Evolutionary conservation across 2,329 filamentous ascomycete genomes (phyloP), one percentile per base, ranked within the genome.

Genomic region (Coniochaeta ligniaria): DNA sequence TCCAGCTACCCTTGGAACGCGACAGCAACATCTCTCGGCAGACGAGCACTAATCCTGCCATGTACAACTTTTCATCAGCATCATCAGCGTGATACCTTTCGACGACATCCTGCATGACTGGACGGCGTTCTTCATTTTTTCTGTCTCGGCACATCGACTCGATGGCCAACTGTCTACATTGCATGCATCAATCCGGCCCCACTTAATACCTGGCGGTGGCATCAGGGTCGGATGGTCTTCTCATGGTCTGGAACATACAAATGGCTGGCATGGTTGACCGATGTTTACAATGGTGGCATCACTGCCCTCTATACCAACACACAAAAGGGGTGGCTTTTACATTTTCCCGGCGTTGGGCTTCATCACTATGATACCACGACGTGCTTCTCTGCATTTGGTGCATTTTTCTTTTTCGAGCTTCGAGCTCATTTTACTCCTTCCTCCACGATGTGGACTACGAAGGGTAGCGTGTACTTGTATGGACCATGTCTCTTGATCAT

Each of bases 231-330:
- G 58, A 63, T 64, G 63, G 65, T 64, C 61, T 64, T 36, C 47
- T 59, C 60, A 61, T 62, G 62, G 61, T 61, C 45, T 43, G 57
- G 57, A 61, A 63, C 41, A n/a, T n/a, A n/a, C 59, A 63, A 47
- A 60, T 45, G 56, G 56, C 60, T 66, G 57, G 60, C 61, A 62
- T 62, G 60, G 61, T 59, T 55, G 63, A 65, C 65, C 62, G 61
- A 66, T 64, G 64, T 64, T 63, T 66, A 66, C 65, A 66, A 64
- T 67, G 62, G 61, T 60, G 64, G 65, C 64, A 67, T 65, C 65
- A 65, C 64, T 66, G 64, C 65, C 65, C 47, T 52, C 47, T 52
- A 52, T 52, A 52, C 47, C 47, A 52, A 14, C 45, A 56, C 24
- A 41, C 36, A 43, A 43, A 60, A 43, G 55, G 57, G 60, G 47